A percentile compares a stretch with the other conserved stretches of the same genome.
phyloP scores from a whole-genome alignment of 768 basidiomycete genomes.

The Cubamyces lactineus region DNA sequence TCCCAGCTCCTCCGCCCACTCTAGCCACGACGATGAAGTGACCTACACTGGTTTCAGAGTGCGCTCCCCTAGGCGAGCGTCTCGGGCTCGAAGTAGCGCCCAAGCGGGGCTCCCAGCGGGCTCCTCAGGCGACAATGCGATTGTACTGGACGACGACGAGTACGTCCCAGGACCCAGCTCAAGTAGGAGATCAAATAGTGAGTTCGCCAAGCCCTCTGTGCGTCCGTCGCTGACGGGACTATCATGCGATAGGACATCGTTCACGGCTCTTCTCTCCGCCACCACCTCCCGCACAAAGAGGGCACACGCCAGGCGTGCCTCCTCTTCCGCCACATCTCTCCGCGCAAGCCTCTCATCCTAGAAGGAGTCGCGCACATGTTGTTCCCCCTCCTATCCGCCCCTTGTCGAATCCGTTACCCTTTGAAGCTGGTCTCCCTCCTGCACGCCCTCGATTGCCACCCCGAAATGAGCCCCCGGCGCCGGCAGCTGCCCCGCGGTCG shows the following conservation, averaged over 20 bases:
- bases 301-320: constrained; percentile 60
- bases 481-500: constrained; percentile 49
- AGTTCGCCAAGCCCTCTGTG: not conserved
- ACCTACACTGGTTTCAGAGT: constrained; percentile 22
- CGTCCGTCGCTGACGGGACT: no score
- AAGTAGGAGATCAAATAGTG: constrained; percentile 19
- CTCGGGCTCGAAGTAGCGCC: constrained; percentile 16
- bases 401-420: constrained; percentile 52
- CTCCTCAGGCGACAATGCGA: constrained; percentile 21
- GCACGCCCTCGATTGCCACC: constrained; percentile 31
- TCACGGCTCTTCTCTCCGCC: constrained; percentile 23
- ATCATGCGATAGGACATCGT: constrained; percentile 10
- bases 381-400: constrained; percentile 44
- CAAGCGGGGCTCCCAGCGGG: constrained; percentile 9
- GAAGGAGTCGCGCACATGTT: constrained; percentile 39
- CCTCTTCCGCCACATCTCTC: constrained; percentile 44
- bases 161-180: constrained; percentile 30
- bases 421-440: constrained; percentile 44
- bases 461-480: constrained; percentile 31
- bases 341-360: constrained; percentile 42
- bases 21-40: constrained; percentile 22
- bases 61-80: constrained; percentile 2
- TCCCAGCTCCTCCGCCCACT: not conserved
- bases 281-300: constrained; percentile 46
- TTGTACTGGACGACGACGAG: constrained; percentile 46